phyloP scores from a whole-genome alignment of 192 early-diverging fungal species.

The Powellomyces hirtus region DNA sequence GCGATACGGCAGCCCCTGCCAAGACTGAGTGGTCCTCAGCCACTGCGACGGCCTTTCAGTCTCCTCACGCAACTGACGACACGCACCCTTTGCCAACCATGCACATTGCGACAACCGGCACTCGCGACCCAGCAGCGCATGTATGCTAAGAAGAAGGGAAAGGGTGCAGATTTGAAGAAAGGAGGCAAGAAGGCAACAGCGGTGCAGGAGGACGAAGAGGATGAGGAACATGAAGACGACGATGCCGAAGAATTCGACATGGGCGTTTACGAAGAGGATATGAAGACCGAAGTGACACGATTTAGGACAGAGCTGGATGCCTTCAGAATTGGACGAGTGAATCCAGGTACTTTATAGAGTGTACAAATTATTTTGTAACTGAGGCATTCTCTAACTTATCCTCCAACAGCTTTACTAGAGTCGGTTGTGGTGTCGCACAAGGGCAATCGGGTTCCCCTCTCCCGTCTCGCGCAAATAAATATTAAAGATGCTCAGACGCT shows the following conservation, averaged over 20 bases:
- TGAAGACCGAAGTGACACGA: conserved; percentile 54
- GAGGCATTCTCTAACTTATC: background rate
- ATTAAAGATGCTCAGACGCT: conserved; percentile 83
- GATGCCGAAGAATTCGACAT: conserved; percentile 52
- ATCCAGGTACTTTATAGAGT: conserved; percentile 53
- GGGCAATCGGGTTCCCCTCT: conserved; percentile 50
- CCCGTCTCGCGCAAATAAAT: conserved; percentile 70
- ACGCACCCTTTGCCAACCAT: too few relatives aligned
- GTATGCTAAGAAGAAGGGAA: conserved; percentile 15
- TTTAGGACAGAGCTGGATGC: conserved; percentile 66
- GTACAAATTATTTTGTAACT: background rate
- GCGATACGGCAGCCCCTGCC: too few relatives aligned
- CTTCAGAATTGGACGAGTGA: conserved; percentile 69
- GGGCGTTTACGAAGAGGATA: conserved; percentile 53
- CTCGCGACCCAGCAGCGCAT: background rate
- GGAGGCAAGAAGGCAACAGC: conserved; percentile 40
- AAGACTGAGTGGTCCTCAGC: too few relatives aligned
- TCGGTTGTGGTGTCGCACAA: conserved; percentile 62
- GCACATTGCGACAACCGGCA: background rate
- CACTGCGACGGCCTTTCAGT: too few relatives aligned
- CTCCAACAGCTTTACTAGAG: conserved; percentile 63
- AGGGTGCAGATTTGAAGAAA: conserved; percentile 2
- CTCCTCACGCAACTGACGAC: too few relatives aligned
- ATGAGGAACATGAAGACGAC: conserved; percentile 21
- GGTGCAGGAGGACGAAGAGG: conserved; percentile 23